A percentile compares a stretch with the other conserved stretches of the same genome.
These are phyloP conservation scores for Xanthoconium purpureum DNA, from an alignment of 768 basidiomycete species.

Conservation along the genomic window DNA sequence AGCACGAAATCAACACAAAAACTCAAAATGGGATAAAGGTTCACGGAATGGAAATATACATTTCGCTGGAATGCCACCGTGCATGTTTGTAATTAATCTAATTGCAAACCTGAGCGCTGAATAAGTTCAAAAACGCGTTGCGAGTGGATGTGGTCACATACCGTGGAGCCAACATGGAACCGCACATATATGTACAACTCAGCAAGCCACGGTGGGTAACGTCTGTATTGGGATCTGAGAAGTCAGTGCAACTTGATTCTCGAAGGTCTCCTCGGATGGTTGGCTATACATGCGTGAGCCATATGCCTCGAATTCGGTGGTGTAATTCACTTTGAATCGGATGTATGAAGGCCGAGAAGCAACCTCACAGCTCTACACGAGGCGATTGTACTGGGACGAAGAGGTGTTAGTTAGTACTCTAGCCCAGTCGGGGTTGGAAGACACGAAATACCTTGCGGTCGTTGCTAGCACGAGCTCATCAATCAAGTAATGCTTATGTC, in stretches of 20 bases:
- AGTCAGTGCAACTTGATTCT: neutral
- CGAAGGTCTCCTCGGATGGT: neutral
- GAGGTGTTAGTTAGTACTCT: neutral
- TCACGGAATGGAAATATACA: neutral
- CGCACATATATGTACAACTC: neutral
- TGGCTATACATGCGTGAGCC: slow-evolving; percentile 1
- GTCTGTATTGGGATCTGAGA: slow-evolving; percentile 3
- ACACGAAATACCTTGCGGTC: slow-evolving; percentile 12
- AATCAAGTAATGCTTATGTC: neutral
- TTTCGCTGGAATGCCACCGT: neutral
- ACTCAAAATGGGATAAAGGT: neutral
- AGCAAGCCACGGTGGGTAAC: neutral
- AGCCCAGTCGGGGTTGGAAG: too few relatives aligned
- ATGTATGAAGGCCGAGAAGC: slow-evolving; percentile 8
- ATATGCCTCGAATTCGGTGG: neutral
- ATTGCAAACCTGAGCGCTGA: too few relatives aligned
- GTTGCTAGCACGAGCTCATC: slow-evolving; percentile 9
- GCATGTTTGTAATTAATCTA: neutral
- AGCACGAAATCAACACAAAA: too few relatives aligned
- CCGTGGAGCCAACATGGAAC: too few relatives aligned
- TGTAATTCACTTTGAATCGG: neutral
- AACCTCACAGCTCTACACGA: slow-evolving; percentile 17
- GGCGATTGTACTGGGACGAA: slow-evolving; percentile 11
- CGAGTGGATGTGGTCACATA: too few relatives aligned
- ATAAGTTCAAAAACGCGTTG: too few relatives aligned